These are phyloP conservation scores for Botrytis elliptica DNA, from an alignment of 2,329 filamentous ascomycete species.

Conservation along the genomic window DNA sequence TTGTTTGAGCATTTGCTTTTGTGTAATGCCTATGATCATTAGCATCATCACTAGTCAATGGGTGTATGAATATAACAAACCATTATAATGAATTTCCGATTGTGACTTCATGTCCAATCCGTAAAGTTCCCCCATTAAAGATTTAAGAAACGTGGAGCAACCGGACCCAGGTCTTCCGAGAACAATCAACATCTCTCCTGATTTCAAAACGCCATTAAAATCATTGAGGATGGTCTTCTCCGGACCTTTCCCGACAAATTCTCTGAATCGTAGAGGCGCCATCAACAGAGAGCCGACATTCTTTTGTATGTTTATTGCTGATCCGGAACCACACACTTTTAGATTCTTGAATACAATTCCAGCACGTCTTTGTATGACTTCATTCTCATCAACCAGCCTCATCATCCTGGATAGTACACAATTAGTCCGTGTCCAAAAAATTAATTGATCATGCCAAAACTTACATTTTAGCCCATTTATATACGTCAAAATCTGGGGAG, in stretches of 20 bases:
- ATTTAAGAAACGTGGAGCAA: conserved; percentile 63
- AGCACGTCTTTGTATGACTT: conserved; percentile 52
- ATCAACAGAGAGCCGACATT: conserved; percentile 61
- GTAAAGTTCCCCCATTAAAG: conserved; percentile 57
- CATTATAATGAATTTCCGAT: conserved; percentile 61
- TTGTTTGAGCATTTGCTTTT: conserved; percentile 53
- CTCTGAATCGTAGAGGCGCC: conserved; percentile 56
- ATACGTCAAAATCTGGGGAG: conserved; percentile 38
- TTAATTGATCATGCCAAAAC: neutral
- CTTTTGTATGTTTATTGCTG: conserved; percentile 65
- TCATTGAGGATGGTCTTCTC: conserved; percentile 60
- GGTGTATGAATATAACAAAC: conserved; percentile 56
- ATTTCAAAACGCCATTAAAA: conserved; percentile 63
- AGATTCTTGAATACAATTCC: conserved; percentile 65
- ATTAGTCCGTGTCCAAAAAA: neutral
- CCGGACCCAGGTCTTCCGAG: conserved; percentile 65
- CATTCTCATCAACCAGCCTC: conserved; percentile 53
- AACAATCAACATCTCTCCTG: conserved; percentile 67
- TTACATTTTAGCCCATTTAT: conserved; percentile 33
- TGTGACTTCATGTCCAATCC: conserved; percentile 53
- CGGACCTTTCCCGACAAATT: conserved; percentile 52
- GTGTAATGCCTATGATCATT: conserved; percentile 47
- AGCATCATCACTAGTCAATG: conserved; percentile 46
- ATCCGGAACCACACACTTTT: conserved; percentile 64
- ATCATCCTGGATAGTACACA: conserved; percentile 27